A percentile compares a stretch with the other conserved stretches of the same genome.
Evolutionary conservation across 345 rosid species (phyloP).

Genomic region (Camelina neglecta): DNA sequence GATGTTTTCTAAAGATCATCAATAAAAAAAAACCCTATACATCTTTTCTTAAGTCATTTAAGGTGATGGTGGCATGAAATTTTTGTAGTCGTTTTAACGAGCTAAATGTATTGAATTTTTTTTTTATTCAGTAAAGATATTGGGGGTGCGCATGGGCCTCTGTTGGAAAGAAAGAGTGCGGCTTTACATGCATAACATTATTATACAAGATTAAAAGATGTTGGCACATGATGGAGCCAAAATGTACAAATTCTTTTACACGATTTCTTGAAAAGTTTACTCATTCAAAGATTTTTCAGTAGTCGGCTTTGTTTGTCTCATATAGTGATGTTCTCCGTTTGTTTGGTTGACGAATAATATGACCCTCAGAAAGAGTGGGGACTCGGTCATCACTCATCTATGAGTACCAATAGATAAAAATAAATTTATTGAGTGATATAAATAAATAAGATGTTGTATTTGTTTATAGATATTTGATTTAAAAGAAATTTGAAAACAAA

Average conservation of each 20-base stretch:
- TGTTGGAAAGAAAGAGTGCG: neutral
- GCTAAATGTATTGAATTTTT: neutral
- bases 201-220: neutral
- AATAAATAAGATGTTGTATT: neutral
- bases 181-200: neutral
- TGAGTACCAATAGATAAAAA: neutral
- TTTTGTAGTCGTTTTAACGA: neutral
- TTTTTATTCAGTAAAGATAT: neutral
- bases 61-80: neutral
- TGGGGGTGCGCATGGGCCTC: neutral
- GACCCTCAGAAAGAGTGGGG: neutral
- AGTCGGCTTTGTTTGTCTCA: neutral
- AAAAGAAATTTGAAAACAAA: too few species aligned
- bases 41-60: neutral
- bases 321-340: neutral
- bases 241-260: neutral
- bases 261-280: neutral
- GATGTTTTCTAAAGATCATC: neutral
- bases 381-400: neutral
- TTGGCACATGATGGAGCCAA: neutral
- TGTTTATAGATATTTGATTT: neutral
- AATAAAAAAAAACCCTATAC: neutral
- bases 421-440: neutral
- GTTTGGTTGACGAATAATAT: neutral
- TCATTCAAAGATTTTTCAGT: neutral